Base-by-base conservation (phyloP, 164 flowering plant species). In the Akebia trifoliata region DNA sequence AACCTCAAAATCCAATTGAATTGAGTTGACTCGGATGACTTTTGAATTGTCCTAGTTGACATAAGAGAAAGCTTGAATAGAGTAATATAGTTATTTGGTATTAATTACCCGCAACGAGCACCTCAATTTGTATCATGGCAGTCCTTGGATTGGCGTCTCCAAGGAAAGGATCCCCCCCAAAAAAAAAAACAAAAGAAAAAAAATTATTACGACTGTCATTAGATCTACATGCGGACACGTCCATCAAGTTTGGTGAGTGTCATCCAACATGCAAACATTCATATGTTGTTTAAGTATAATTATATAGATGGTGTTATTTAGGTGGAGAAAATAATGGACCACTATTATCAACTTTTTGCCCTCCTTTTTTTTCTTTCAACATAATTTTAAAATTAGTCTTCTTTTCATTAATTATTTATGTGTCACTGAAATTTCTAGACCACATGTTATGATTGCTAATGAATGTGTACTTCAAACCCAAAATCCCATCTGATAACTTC, bases 391-490 rank as follows among this genome's bases (percentile, higher is more conserved):
- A n/a, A n/a, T n/a, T n/a, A n/a, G n/a, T n/a, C n/a, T n/a, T 43
- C 47, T 21, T 21, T 43, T 43, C 24, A 43, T n/a, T n/a, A n/a
- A n/a, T n/a, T n/a, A n/a, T n/a, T n/a, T n/a, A n/a, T n/a, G n/a
- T n/a, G n/a, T n/a, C n/a, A 43, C 24, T 43, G 47, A 43, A 43
- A 25, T 43, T 43, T 20, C 47, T 25, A 43, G 47, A 43, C 18
- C 18, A 8, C 47, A 43, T 43, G 47, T 25, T 40, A 15, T 21
- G 17, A 34, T 34, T 34, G 11, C 44, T 40, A 15, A 17, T 40
- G 17, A 15, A 1, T 36, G 12, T 43, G 12, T 18, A 18, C n/a
- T n/a, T n/a, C n/a, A n/a, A n/a, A n/a, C n/a, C n/a, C n/a, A n/a
- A n/a, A n/a, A n/a, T n/a, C n/a, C n/a, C 47, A 43, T 43, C 18